A percentile compares a stretch with the other conserved stretches of the same genome.
These are phyloP conservation scores for Paecilomyces sp. DNA, from an alignment of 2,329 filamentous ascomycete species.

Conservation along the genomic window DNA sequence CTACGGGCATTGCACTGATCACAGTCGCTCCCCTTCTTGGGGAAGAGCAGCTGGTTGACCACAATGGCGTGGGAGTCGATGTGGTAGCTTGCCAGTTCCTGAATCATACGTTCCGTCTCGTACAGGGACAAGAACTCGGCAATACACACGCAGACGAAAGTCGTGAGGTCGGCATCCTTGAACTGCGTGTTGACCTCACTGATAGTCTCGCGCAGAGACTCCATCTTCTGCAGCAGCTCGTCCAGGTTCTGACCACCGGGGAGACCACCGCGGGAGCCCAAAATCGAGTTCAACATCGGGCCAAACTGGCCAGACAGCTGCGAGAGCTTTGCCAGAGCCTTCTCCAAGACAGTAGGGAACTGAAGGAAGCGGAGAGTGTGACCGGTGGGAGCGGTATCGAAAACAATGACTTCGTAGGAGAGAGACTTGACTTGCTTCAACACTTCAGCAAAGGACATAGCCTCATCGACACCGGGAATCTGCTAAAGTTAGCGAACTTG, in stretches of 20 bases:
- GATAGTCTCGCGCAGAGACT: conserved; percentile 86
- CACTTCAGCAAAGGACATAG: conserved; percentile 99
- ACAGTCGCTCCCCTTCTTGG: conserved; percentile 74
- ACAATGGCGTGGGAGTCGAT: conserved; percentile 98
- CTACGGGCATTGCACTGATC: conserved; percentile 91
- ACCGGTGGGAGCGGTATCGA: conserved; percentile 95
- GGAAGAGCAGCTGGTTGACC: conserved; percentile 95
- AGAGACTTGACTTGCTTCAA: conserved; percentile 98
- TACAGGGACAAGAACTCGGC: conserved; percentile 94
- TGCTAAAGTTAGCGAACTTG: conserved; percentile 30
- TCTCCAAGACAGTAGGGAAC: conserved; percentile 96
- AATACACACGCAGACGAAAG: conserved; percentile 97
- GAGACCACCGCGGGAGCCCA: conserved; percentile 68
- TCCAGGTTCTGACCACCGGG: conserved; percentile 90
- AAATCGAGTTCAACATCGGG: conserved; percentile 87
- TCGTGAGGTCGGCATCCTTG: conserved; percentile 91
- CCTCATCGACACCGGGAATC: conserved; percentile 98
- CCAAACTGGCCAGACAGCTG: conserved; percentile 92
- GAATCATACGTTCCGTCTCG: conserved; percentile 99
- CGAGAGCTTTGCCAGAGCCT: conserved; percentile 93
- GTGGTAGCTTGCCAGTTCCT: conserved; percentile 84
- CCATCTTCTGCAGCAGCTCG: conserved; percentile 91
- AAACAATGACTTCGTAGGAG: conserved; percentile 97
- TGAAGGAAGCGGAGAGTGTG: conserved; percentile 98
- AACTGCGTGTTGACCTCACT: conserved; percentile 95